Evolutionary conservation across 2,329 filamentous ascomycete genomes (phyloP).

Genomic region (Diaporthe citriasiana): DNA sequence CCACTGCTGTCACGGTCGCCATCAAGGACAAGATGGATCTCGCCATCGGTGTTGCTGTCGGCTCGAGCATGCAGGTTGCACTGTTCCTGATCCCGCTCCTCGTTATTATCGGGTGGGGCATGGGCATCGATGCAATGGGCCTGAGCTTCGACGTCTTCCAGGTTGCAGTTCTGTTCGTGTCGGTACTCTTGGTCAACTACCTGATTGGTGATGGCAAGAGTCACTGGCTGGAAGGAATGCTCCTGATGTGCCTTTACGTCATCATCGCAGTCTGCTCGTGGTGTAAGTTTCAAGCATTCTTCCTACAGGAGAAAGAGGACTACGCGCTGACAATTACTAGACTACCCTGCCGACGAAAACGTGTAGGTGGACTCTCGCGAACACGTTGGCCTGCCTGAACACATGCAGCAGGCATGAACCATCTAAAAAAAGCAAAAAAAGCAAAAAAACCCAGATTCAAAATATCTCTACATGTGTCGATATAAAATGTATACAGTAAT

Average conservation of each 20-base stretch:
- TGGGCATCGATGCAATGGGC: constrained; percentile 80
- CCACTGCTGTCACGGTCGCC: constrained; percentile 83
- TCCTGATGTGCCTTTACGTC: constrained; percentile 82
- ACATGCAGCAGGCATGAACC: background rate
- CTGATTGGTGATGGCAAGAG: constrained; percentile 86
- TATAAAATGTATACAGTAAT: constrained; percentile 31
- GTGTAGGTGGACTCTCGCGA: constrained; percentile 2
- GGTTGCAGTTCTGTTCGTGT: constrained; percentile 86
- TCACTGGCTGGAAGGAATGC: constrained; percentile 84
- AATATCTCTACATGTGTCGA: constrained; percentile 21
- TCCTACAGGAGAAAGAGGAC: background rate
- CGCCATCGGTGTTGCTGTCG: constrained; percentile 84
- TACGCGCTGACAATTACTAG: constrained; percentile 11
- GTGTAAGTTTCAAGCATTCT: constrained; percentile 61
- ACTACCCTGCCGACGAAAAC: constrained; percentile 26
- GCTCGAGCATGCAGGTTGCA: constrained; percentile 85
- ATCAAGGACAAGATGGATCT: constrained; percentile 90
- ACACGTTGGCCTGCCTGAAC: background rate
- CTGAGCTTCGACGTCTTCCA: constrained; percentile 92
- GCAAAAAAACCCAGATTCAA: background rate
- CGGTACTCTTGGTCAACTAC: constrained; percentile 88
- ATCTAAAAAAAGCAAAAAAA: background rate
- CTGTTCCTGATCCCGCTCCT: constrained; percentile 84
- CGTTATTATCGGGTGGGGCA: constrained; percentile 83
- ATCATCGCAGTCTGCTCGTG: constrained; percentile 81